These are phyloP conservation scores for Amyloporia xantha DNA, from an alignment of 768 basidiomycete species.

Conservation along the genomic window DNA sequence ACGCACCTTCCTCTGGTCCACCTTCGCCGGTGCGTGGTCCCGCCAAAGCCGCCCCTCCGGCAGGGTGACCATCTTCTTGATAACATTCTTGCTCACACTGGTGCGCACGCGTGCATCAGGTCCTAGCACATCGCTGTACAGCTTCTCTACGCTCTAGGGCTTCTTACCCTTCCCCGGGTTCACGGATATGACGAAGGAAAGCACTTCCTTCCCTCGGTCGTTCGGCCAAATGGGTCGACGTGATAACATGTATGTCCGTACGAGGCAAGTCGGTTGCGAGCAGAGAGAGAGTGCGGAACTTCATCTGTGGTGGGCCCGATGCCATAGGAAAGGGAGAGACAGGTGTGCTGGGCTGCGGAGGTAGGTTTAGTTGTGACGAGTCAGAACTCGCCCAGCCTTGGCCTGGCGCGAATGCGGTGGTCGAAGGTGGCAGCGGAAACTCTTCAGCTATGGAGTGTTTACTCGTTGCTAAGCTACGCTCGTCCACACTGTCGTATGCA, in stretches of 20 bases:
- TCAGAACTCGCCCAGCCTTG: conserved; percentile 7
- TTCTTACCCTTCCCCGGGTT: conserved; percentile 66
- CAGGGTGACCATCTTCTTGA: conserved; percentile 71
- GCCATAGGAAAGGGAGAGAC: conserved; percentile 23
- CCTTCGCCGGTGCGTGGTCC: conserved; percentile 94
- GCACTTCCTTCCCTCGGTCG: conserved; percentile 85
- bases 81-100: conserved; percentile 50
- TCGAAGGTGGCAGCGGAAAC: conserved; percentile 37
- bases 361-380: conserved; percentile 11
- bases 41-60: conserved; percentile 95
- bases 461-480: not conserved
- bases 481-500: conserved; percentile 11
- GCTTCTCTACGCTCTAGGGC: conserved; percentile 82
- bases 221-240: conserved; percentile 84
- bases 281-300: conserved; percentile 69
- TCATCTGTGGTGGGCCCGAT: conserved; percentile 22
- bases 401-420: conserved; percentile 9
- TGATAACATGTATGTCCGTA: conserved; percentile 65
- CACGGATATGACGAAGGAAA: conserved; percentile 80
- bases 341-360: conserved; percentile 19
- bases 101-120: conserved; percentile 73
- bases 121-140: conserved; percentile 88
- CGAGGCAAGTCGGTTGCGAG: conserved; percentile 65
- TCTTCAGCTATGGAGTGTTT: conserved; percentile 43
- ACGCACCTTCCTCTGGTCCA: conserved; percentile 90